Evolutionary conservation across 2,329 filamentous ascomycete species (phyloP), one percentile per base, ranked within the genome.

Genomic region (Clonostachys byssicola): DNA sequence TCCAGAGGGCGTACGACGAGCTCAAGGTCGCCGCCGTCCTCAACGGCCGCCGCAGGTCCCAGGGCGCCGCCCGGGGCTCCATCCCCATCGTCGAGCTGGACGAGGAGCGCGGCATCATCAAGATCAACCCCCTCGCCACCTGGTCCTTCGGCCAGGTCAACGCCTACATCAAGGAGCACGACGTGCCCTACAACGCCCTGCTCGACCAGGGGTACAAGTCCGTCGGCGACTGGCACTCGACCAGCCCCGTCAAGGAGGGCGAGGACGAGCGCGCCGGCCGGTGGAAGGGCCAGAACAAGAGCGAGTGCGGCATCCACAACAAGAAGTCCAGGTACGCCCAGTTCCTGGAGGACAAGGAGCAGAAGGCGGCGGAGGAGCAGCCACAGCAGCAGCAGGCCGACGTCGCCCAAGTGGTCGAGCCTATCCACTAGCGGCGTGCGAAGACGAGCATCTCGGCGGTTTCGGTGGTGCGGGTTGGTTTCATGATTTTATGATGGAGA

Each of bases 231-330:
- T 97, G 92, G 89, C 94, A 99, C 78, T 96, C 91, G 44, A 99
- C 94, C 5, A 86, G 83, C 57, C 92, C 94, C 12, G 91, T 97
- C 51, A 83, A 78, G 53, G 90, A 92, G 49, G 89, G 89, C 54
- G 94, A 99, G 71, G 94, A 97, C 60, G 94, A 99, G 81, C 86
- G 94, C 45, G 88, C 94, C 9, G 94, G 94, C 49, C 86, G 94
- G 56, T 99, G 94, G 94, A 96, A 96, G 80, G 94, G 94, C 52
- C 88, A 91, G 68, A 74, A 79, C 60, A 99, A 99, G 85, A 95
- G 91, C 14, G 94, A 99, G 75, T 99, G 94, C 67, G 94, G 94
- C 43, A 97, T 99, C 63, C 94, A 99, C 81, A 97, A 97, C 78
- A 95, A 94, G 71, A 86, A 92, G 67, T 95, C 89, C 49, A 86